These are phyloP conservation scores for Salix purpurea DNA, from an alignment of 345 rosid species.

Conservation along the genomic window DNA sequence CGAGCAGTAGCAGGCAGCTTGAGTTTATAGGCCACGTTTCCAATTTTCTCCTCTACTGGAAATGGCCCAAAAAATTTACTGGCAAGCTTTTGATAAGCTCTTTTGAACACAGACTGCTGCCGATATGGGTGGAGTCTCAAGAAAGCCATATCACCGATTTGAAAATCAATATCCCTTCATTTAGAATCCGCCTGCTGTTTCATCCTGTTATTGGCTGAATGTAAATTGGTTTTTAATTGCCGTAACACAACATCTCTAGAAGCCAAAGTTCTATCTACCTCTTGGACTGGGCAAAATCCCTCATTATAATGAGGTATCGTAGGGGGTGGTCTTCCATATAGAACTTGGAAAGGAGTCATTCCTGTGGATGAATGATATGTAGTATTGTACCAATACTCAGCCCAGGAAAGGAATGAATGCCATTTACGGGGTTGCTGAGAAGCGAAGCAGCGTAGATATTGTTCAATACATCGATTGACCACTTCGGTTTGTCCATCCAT, in stretches of 20 bases:
- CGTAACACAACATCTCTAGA: neutral
- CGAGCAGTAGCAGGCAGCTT: neutral
- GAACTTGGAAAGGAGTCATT: neutral
- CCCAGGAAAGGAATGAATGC: neutral
- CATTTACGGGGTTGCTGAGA: neutral
- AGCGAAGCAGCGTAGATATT: neutral
- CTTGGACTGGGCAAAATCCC: neutral
- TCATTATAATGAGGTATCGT: neutral
- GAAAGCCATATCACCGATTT: neutral
- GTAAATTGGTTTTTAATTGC: neutral
- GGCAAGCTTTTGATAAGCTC: neutral
- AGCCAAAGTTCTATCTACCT: neutral
- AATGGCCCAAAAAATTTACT: neutral
- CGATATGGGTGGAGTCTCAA: neutral
- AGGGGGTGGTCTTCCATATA: neutral
- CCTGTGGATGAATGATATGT: neutral
- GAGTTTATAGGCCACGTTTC: neutral
- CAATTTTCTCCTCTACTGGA: neutral
- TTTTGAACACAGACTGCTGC: neutral
- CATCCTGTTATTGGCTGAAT: neutral
- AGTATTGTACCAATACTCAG: neutral
- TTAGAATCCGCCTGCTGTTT: neutral
- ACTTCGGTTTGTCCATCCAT: neutral
- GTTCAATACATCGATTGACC: neutral
- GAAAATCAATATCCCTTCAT: neutral